Base-by-base conservation (phyloP, 345 rosid genomes). In the Viola odorata region DNA sequence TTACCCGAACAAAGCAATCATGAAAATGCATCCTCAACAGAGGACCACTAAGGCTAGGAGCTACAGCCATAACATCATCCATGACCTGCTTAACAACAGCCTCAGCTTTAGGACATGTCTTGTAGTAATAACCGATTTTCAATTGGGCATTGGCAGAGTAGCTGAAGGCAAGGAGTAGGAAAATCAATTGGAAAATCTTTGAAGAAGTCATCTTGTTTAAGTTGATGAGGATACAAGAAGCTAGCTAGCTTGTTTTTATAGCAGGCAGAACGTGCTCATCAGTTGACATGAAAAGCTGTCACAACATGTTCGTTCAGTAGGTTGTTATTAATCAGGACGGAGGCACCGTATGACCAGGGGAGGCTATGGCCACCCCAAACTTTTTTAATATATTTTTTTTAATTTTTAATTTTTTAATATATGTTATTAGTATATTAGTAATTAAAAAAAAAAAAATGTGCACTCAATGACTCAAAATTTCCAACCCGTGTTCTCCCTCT, bases 1-100 rank as follows among this genome's bases (percentile, higher is more conserved):
- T 32, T 62, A 91, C 96, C 74, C 83, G 48, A 12, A 89, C 86
- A 40, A 88, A 89, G 55, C 96, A 91, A 56, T 91, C 98, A 38
- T 91, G 96, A 50, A 91, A 89, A 60, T 80, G 82, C 88, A 89
- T 66, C 63, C 98, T 77, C 41, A 91, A 57, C 68, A 89, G 52
- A 53, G 94, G 86, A 12, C 74, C 88, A 14, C 80, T 81, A 12
- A 86, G 74, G 5, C 84, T 60, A 3, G 81, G 81, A 8, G 80
- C 81, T 0, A 65, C 73, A 1, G 75, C 70, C 45, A 88, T 44
- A 49, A 74, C 76, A 12, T 73, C 51, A 15, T 4, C 8, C 7
- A 75, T 67, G 12, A 59, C 65, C 44, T 55, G 41, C 52, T 73
- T 72, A 3, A 81, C 88, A 17, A 81, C 67, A 60, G 66, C 69